These are phyloP conservation scores for Candida piceae DNA, from an alignment of 805 yeast species.

Conservation along the genomic window DNA sequence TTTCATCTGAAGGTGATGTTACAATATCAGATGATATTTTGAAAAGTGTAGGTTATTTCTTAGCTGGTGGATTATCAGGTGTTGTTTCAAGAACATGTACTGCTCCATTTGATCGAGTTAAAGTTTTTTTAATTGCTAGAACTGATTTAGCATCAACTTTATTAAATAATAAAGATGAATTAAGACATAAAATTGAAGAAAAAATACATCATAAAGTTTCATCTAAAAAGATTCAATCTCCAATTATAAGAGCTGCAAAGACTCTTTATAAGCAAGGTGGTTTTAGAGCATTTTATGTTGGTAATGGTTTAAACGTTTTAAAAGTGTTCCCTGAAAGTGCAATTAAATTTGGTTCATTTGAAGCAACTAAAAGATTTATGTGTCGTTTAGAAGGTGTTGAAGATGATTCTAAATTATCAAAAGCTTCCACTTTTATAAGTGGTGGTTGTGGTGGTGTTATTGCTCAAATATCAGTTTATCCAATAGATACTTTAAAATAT, in stretches of 20 bases:
- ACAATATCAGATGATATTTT: conserved; percentile 73
- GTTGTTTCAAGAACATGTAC: conserved; percentile 94
- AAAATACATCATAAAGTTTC: conserved; percentile 38
- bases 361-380: conserved; percentile 71
- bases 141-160: conserved; percentile 73
- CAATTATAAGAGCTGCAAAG: conserved; percentile 73
- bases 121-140: conserved; percentile 89
- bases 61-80: conserved; percentile 95
- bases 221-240: conserved; percentile 55
- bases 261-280: conserved; percentile 89
- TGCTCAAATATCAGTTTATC: conserved; percentile 90
- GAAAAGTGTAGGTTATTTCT: conserved; percentile 83
- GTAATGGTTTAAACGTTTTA: conserved; percentile 88
- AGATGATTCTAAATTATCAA: conserved; percentile 66
- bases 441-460: conserved; percentile 97
- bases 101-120: conserved; percentile 94
- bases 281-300: conserved; percentile 80
- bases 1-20: conserved; percentile 90
- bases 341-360: conserved; percentile 95
- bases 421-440: conserved; percentile 75
- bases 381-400: conserved; percentile 71
- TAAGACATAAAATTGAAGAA: conserved; percentile 28
- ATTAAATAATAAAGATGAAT: conserved; percentile 47
- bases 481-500: conserved; percentile 90
- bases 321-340: conserved; percentile 97